Evolutionary conservation across 2,329 filamentous ascomycete species (phyloP).

Genomic region (Botrytis aclada): DNA sequence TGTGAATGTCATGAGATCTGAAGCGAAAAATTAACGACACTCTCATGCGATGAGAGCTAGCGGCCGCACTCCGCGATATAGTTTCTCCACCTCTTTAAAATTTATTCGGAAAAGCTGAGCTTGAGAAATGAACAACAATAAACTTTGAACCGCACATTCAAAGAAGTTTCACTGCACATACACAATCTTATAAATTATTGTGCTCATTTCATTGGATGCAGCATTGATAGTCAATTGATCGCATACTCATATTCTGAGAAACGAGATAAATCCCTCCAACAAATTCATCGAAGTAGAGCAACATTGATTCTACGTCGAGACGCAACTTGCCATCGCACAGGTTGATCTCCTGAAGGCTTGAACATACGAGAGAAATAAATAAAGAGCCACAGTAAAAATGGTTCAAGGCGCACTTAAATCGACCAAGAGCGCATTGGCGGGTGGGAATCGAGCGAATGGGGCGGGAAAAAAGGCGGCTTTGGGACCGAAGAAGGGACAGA

Average conservation of each 20-base stretch:
- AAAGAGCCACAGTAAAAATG: conserved; percentile 24
- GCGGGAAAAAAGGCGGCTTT: conserved; percentile 37
- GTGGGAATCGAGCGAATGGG: conserved; percentile 7
- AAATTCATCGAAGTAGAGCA: not conserved
- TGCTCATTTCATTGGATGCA: not conserved
- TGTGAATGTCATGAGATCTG: not conserved
- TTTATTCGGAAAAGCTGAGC: not conserved
- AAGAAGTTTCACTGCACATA: not conserved
- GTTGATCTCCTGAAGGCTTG: not conserved
- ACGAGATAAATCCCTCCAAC: not conserved
- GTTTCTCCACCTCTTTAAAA: conserved; percentile 11
- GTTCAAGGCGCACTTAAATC: conserved; percentile 38
- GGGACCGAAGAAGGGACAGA: conserved; percentile 55
- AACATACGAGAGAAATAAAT: not conserved
- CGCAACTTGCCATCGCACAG: not conserved
- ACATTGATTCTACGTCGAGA: not conserved
- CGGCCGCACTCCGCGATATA: conserved; percentile 4
- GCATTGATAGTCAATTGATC: not conserved
- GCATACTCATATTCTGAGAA: not conserved
- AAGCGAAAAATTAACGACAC: not conserved
- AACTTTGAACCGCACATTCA: not conserved
- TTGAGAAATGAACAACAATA: not conserved
- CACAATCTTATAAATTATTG: not conserved
- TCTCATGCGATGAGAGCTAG: not conserved
- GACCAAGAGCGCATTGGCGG: conserved; percentile 25